Percentiles rank a stretch among this genome's conserved stretches.
phyloP scores from a whole-genome alignment of 1,284 basidiomycete genomes.

The Retiboletus fuscus region DNA sequence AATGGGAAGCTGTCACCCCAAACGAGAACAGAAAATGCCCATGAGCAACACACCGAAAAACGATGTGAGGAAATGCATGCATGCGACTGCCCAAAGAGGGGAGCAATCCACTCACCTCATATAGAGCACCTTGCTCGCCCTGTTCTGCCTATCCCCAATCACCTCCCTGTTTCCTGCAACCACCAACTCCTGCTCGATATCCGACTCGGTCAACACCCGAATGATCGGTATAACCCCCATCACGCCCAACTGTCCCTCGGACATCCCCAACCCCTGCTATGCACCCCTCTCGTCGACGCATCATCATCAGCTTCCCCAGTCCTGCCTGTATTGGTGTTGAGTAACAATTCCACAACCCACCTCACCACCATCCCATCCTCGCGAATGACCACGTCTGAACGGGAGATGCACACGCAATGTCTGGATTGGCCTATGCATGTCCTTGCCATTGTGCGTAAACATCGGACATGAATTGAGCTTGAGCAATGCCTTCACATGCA shows the following conservation, averaged over 20 bases:
- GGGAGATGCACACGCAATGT: conserved; percentile 90
- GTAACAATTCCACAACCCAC: conserved; percentile 30
- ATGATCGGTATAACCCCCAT: conserved; percentile 81
- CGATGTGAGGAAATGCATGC: not conserved
- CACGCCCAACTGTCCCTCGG: conserved; percentile 41
- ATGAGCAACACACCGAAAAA: not conserved
- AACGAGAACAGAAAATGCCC: not conserved
- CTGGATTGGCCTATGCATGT: conserved; percentile 89
- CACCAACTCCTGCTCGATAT: conserved; percentile 50
- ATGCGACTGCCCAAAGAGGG: no score
- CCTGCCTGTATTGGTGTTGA: conserved; percentile 34
- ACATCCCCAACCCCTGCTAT: conserved; percentile 46
- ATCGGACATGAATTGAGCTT: conserved; percentile 99
- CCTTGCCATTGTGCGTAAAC: conserved; percentile 99
- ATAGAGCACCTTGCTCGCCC: no score
- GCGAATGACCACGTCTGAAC: conserved; percentile 68
- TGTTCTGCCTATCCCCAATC: no score
- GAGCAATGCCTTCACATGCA: conserved; percentile 73
- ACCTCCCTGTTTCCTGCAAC: conserved; percentile 39
- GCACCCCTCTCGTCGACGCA: conserved; percentile 75
- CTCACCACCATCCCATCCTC: conserved; percentile 64
- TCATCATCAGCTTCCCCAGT: conserved; percentile 70
- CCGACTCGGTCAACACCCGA: conserved; percentile 73
- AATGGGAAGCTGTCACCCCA: conserved; percentile 39
- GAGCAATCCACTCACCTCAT: no score